A percentile compares a stretch with the other conserved stretches of the same genome.
Conservation (phyloP, 352 stramenopile genomes). For the Phytophthora lateralis region DNA sequence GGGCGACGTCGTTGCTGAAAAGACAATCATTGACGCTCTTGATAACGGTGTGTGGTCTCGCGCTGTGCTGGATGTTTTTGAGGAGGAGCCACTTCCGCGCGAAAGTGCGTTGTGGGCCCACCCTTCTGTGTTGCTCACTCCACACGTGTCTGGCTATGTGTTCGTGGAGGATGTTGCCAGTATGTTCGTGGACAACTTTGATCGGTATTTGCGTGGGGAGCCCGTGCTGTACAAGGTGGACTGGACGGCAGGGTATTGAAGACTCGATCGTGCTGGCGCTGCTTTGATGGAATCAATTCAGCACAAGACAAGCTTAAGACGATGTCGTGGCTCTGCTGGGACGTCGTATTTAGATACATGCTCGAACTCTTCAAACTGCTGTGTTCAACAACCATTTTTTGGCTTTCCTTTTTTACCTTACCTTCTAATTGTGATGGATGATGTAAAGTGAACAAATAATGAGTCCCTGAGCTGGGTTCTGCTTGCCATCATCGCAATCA, state of each 20-base stretch:
- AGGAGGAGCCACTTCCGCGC: constrained; percentile 47
- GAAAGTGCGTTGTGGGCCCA: constrained; percentile 69
- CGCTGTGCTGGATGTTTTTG: constrained; percentile 65
- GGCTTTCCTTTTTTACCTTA: no score
- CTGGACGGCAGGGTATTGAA: constrained; percentile 39
- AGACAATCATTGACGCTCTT: constrained; percentile 61
- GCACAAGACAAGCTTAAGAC: no score
- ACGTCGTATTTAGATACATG: no score
- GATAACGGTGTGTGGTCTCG: constrained; percentile 58
- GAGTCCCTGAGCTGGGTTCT: no score
- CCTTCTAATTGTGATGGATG: no score
- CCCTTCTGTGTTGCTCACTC: constrained; percentile 68
- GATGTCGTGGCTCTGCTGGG: no score
- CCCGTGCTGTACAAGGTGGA: constrained; percentile 38
- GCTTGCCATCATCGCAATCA: no score
- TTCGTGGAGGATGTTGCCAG: constrained; percentile 74
- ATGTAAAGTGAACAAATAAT: no score
- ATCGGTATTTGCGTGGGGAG: constrained; percentile 37
- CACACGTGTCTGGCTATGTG: constrained; percentile 79
- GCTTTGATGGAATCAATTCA: not conserved
- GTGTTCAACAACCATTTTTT: no score
- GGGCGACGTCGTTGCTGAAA: constrained; percentile 79
- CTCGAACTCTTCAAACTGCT: no score
- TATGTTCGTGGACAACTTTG: constrained; percentile 70
- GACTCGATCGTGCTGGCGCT: no score